Conservation (phyloP, 2,329 filamentous ascomycete genomes). For the Hymenoscyphus occultus region DNA sequence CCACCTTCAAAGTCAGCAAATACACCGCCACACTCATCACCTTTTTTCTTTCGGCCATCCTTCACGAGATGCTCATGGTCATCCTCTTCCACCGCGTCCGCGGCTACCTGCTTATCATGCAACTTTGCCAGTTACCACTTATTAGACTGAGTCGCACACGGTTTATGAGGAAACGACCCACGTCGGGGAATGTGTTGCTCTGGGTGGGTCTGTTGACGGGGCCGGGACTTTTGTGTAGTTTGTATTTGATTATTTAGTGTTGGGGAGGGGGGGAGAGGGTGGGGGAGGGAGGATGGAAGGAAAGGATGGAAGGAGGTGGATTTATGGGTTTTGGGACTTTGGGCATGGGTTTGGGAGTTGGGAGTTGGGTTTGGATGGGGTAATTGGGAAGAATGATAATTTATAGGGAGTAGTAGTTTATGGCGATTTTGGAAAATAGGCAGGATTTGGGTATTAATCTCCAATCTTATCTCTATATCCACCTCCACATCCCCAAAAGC, state of each 20-base stretch:
- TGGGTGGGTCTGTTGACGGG: slow-evolving; percentile 73
- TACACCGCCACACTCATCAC: slow-evolving; percentile 72
- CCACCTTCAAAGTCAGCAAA: slow-evolving; percentile 66
- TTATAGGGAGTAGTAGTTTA: too few species aligned
- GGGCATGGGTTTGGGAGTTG: too few species aligned
- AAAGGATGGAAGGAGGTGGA: too few species aligned
- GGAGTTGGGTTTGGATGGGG: too few species aligned
- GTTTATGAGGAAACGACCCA: slow-evolving; percentile 59
- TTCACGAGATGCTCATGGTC: slow-evolving; percentile 76
- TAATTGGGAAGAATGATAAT: too few species aligned
- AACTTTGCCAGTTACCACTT: slow-evolving; percentile 72
- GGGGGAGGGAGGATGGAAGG: neutral
- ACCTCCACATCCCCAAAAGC: too few species aligned
- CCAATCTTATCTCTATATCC: too few species aligned
- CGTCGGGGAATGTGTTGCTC: slow-evolving; percentile 71
- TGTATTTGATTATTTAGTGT: slow-evolving; percentile 58
- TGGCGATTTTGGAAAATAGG: too few species aligned
- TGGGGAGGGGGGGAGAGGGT: neutral
- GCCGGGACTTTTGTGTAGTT: slow-evolving; percentile 59
- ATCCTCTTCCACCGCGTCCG: slow-evolving; percentile 75
- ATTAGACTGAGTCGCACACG: slow-evolving; percentile 64
- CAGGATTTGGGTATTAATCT: too few species aligned
- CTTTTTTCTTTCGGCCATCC: slow-evolving; percentile 66
- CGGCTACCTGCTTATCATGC: slow-evolving; percentile 69
- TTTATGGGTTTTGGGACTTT: too few species aligned